A percentile compares a stretch with the other conserved stretches of the same genome.
Conservation (phyloP, 805 yeast species). For the Maudiozyma serrabonitensis region DNA sequence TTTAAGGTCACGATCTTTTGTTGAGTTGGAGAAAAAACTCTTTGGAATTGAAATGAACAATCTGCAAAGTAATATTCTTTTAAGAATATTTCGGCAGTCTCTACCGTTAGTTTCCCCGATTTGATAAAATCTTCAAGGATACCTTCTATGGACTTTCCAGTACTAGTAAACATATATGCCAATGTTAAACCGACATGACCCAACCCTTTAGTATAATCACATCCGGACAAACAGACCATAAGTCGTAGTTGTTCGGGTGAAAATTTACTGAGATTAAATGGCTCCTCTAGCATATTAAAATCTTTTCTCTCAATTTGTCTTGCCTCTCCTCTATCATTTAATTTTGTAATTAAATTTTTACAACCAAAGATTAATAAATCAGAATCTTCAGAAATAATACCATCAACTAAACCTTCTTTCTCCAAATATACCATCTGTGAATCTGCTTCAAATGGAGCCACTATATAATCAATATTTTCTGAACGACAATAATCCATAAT, state of each 20-base stretch:
- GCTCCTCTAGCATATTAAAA: conserved; percentile 36
- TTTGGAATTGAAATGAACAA: conserved; percentile 70
- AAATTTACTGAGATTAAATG: conserved; percentile 40
- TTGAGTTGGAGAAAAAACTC: conserved; percentile 63
- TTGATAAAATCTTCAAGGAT: conserved; percentile 25
- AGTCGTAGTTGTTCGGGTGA: conserved; percentile 44
- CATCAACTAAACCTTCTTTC: conserved; percentile 61
- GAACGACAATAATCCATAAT: conserved; percentile 59
- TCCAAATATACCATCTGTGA: conserved; percentile 90
- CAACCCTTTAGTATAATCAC: conserved; percentile 86
- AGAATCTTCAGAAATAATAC: conserved; percentile 85
- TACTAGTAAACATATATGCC: conserved; percentile 47
- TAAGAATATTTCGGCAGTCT: not conserved
- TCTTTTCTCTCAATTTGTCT: conserved; percentile 51
- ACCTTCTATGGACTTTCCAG: conserved; percentile 12
- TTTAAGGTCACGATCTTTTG: conserved; percentile 44
- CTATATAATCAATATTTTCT: conserved; percentile 57
- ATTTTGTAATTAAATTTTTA: conserved; percentile 59
- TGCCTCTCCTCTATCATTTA: conserved; percentile 58
- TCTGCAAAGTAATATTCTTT: conserved; percentile 55
- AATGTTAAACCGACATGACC: conserved; percentile 68
- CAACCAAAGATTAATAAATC: conserved; percentile 87
- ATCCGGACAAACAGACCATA: conserved; percentile 80
- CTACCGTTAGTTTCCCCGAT: conserved; percentile 38
- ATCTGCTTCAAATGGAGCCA: conserved; percentile 97